Base-by-base conservation (phyloP, 148 eudicot genomes). In the Rhododendron simsii region DNA sequence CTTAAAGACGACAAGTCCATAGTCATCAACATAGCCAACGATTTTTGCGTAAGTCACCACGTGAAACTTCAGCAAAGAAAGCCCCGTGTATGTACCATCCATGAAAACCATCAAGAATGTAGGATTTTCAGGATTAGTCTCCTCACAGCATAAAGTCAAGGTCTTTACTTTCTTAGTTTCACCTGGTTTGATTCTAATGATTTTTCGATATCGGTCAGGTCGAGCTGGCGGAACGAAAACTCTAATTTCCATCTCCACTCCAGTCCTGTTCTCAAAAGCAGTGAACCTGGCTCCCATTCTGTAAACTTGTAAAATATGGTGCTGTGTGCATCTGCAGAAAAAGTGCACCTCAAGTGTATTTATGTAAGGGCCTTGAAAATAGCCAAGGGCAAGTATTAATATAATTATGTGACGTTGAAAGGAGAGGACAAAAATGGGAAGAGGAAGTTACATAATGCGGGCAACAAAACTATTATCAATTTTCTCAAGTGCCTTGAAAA, bases 41-140 rank as follows among this genome's bases (percentile, higher is more conserved):
- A 84, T 84, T 84, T 73, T 84, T 84, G 85, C 80, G 63, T 51
- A 84, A 16, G 48, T 73, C 80, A 84, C 80, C 79, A 84, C 80
- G 11, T 71, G 47, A 26, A 69, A 73, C 55, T 37, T 21, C 63
- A 84, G 55, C 4, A 71, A 69, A 51, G 59, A 47, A 26, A 18
- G n/a, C 28, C 80, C 80, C 1, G 41, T 45, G 44, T 84, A 73
- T 18, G 63, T 73, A 8, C 79, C 85, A 84, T 76, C 85, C 48
- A 75, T 84, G 78, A 69, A 84, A 71, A 84, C 53, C 65, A 71
- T 84, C 26, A 84, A 71, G 39, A 50, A 71, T 0, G 78, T 63
- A 12, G 78, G 73, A 41, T 83, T 67, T 45, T 83, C 85, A 7
- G 74, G 74, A 67, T 48, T 48, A 28, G 7, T 45, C 1, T 67